Conservation (phyloP, 257 asterid species). For the Fraxinus anomala region DNA sequence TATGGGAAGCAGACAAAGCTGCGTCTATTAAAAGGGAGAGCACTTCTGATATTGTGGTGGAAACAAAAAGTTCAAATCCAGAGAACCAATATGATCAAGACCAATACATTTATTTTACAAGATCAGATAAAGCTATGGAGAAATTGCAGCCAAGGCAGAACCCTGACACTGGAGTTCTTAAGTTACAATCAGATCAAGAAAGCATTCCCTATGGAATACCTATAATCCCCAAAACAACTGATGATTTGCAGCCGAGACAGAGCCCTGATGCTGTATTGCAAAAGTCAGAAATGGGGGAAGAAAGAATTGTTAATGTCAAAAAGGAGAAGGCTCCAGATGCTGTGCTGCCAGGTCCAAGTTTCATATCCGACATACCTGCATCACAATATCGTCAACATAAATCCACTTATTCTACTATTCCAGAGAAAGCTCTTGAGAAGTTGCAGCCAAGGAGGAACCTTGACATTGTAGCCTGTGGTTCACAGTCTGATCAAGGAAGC, state of each 20-base stretch:
- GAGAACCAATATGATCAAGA: slow-evolving; percentile 35
- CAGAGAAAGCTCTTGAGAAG: slow-evolving; percentile 36
- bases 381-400: slow-evolving; percentile 27
- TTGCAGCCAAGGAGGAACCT: slow-evolving; percentile 46
- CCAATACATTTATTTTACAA: slow-evolving; percentile 26
- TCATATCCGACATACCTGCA: slow-evolving; percentile 14
- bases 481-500: slow-evolving; percentile 29
- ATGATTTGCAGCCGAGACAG: slow-evolving; percentile 23
- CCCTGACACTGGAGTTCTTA: slow-evolving; percentile 35
- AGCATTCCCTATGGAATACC: slow-evolving; percentile 26
- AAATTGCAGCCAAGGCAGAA: slow-evolving; percentile 48
- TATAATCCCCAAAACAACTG: slow-evolving; percentile 14
- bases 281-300: slow-evolving; percentile 20
- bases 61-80: slow-evolving; percentile 33
- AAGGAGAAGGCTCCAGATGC: slow-evolving; percentile 24
- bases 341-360: slow-evolving; percentile 22
- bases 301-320: slow-evolving; percentile 19
- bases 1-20: slow-evolving; percentile 29
- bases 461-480: slow-evolving; percentile 33
- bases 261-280: slow-evolving; percentile 18
- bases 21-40: slow-evolving; percentile 24
- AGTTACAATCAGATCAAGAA: slow-evolving; percentile 32
- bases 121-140: slow-evolving; percentile 36
- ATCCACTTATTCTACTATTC: slow-evolving; percentile 16
- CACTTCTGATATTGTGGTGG: slow-evolving; percentile 32